phyloP scores from a whole-genome alignment of 306 rosid species.

The Inga oerstediana region DNA sequence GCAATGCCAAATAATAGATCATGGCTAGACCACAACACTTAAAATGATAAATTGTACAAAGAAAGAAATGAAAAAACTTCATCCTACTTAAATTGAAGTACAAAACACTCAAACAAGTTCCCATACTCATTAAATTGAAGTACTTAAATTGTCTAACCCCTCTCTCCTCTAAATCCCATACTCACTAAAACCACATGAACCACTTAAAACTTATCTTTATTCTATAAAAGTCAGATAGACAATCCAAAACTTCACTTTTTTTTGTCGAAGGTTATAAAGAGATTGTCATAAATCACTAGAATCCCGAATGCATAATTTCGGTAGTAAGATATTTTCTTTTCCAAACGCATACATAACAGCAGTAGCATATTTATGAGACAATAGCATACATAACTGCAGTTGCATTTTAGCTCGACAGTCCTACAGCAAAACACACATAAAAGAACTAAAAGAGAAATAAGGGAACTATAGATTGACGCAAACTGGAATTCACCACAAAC shows the following conservation, averaged over 20 bases:
- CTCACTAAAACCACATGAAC: slow-evolving; percentile 8
- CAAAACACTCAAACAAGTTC: not conserved
- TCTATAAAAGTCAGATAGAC: not conserved
- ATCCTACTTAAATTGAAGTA: not conserved
- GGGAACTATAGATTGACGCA: not conserved
- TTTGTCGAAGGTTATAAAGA: not conserved
- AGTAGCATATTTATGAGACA: not conserved
- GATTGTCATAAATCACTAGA: not conserved
- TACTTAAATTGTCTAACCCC: not conserved
- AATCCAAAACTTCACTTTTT: not conserved
- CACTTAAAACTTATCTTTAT: slow-evolving; percentile 9
- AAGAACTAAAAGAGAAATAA: not conserved
- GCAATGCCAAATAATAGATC: not conserved
- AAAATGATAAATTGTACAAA: not conserved
- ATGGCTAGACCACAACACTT: not conserved
- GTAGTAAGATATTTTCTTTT: not conserved
- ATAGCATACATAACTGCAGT: not conserved
- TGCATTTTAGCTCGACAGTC: not conserved
- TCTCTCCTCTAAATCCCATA: slow-evolving; percentile 1
- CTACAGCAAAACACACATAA: not conserved
- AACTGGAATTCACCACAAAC: not conserved
- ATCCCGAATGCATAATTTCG: not conserved
- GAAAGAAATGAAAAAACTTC: not conserved
- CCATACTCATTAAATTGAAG: not conserved
- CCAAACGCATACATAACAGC: not conserved